Base-by-base conservation (phyloP, 2,329 filamentous ascomycete species). In the Leptographium procerum region DNA sequence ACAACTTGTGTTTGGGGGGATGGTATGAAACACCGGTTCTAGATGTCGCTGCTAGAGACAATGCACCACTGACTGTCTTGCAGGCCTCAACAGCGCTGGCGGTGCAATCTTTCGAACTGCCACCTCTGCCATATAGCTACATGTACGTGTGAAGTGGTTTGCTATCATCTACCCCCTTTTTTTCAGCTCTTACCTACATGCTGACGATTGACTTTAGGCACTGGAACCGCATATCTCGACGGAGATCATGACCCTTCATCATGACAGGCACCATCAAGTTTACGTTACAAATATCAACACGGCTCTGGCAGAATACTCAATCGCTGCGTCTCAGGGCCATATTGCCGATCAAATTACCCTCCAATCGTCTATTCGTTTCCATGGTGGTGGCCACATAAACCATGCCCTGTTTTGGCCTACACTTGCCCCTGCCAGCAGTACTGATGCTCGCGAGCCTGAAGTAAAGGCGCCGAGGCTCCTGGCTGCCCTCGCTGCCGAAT, bases 181-280 rank as follows among this genome's bases (percentile, higher is more conserved):
- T 16, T 16, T 19, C 26, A 19, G 14, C 14, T 19, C 13, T 9
- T 19, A 26, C 7, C 6, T 19, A n/a, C 40, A 19, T n/a, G 7
- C 16, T n/a, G 19, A 43, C 40, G 19, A 8, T 8, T 29, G 13
- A 24, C 24, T 48, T 22, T n/a, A 68, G 66, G 66, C 68, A 3
- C 84, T 91, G 61, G 88, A 91, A 72, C 73, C 73, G 13, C 66
- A 71, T 68, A 84, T 96, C 76, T 91, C 87, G 54, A 87, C 87
- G 71, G 84, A 94, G 76, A 95, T 95, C 77, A 96, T 96, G 91
- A 88, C 95, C 76, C 83, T 95, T 40, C 91, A 96, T 80, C 88
- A 96, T 82, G 86, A 83, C 77, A 92, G 91, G 76, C 91, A 96
- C 81, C 91, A 96, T 79, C 85, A 92, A 75, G 91, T 91, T 67